Evolutionary conservation across 2,329 filamentous ascomycete species (phyloP), one percentile per base, ranked within the genome.

Genomic region (Phialemonium atrogriseum): DNA sequence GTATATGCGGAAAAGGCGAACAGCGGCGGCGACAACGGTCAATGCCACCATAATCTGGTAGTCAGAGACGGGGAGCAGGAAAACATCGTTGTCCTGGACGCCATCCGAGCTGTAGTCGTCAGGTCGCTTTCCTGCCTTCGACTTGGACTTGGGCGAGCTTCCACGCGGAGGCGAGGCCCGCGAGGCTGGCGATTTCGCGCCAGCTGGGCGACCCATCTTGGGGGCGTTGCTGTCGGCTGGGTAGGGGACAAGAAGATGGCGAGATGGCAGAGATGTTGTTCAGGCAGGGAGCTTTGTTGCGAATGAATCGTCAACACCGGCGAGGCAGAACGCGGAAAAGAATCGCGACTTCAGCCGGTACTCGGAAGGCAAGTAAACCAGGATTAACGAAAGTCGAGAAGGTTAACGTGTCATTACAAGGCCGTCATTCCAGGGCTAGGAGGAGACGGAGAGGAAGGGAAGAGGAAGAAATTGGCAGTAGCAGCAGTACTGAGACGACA

Each of bases 1-100:
- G 58, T 93, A 95, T 63, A 98, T 95, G 52, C 86, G 80, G 68
- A 94, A 98, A 42, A 96, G 64, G 43, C 91, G 84, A 44, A 98
- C 85, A 43, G 80, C 64, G 34, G 81, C 71, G 30, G 84, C 84
- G 41, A 95, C 48, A 12, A 87, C 45, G 31, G 86, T 94, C 44
- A 96, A 60, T 30, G 71, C 61, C 13, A 76, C 62, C 56, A 93
- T 70, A 40, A 85, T 59, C 59, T 84, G 75, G 64, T 91, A 95
- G 62, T 96, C 91, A 15, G 78, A 80, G 36, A 72, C 62, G 21
- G 88, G 85, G 14, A 98, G 77, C 32, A 84, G 73, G 62, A 95
- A 87, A 51, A 96, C 78, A 66, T 96, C 87, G 63, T 95, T 80
- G 64, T 98, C 84, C 44, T 75, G 70, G 33, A 96, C 83, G 30